Base-by-base conservation (phyloP, 2,329 filamentous ascomycete genomes). In the Cercospora sp. region DNA sequence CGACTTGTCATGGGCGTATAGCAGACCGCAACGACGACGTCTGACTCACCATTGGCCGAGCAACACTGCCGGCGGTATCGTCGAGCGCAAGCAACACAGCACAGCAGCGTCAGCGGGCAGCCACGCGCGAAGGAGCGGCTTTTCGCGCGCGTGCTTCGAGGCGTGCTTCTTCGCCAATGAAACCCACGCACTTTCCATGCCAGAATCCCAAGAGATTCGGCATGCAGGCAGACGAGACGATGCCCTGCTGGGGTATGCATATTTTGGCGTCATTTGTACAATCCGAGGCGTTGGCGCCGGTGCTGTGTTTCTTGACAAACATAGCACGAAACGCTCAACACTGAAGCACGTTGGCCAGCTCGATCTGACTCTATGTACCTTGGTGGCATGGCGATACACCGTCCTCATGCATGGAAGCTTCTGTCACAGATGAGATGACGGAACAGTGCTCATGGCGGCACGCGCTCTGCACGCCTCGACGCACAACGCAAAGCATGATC, bases 341-440 rank as follows among this genome's bases (percentile, higher is more conserved):
- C 18, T 58, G 51, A 61, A 63, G 37, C 24, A 45, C 13, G 32
- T 53, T n/a, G 53, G 34, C 21, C 43, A 64, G 60, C 21, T 49
- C 43, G 8, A 49, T 49, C 43, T 24, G 45, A 24, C 45, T 12
- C 45, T 49, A 24, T 24, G 24, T 24, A 49, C 21, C 43, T 24
- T 49, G 43, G 43, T 49, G 43, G 43, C 43, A 49, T 49, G 43
- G 21, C 13, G 37, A 43, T 43, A 49, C 18, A 49, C n/a, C 21
- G 43, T 12, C 18, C 43, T 63, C 55, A 62, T 68, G 66, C 66
- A 65, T 63, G 45, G 66, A 68, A 68, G 37, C 57, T 68, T 68
- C 66, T 65, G 49, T 43, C 24, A 32, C 34, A 28, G 9, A 32
- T n/a, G 24, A 34, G 28, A 10, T 6, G 21, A 18, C 45, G 26